These are phyloP conservation scores for Neoconidiobolus thromboides DNA, from an alignment of 371 early-diverging fungal species.

Conservation along the genomic window DNA sequence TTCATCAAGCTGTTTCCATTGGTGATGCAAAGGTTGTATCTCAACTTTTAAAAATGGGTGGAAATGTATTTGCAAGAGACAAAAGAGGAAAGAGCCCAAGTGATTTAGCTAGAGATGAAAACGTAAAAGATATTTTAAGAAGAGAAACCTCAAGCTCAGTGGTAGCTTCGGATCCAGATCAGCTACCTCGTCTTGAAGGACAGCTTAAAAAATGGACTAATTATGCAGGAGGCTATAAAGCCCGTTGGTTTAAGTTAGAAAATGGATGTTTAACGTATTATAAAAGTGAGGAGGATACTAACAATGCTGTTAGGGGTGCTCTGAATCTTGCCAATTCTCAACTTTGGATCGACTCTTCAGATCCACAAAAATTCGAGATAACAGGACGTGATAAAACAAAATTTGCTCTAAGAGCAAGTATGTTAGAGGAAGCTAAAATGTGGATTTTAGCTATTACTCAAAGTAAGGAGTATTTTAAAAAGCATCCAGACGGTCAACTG, in stretches of 20 bases:
- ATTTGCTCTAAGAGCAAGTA: conserved; percentile 40
- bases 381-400: conserved; percentile 44
- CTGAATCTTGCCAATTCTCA: conserved; percentile 45
- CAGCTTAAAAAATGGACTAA: conserved; percentile 64
- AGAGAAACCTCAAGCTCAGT: conserved; percentile 15
- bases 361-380: conserved; percentile 51
- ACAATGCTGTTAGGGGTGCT: conserved; percentile 49
- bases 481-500: not conserved
- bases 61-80: conserved; percentile 46
- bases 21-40: conserved; percentile 34
- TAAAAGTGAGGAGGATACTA: conserved; percentile 46
- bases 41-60: conserved; percentile 46
- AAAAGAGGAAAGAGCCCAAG: conserved; percentile 34
- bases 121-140: conserved; percentile 29
- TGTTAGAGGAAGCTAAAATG: conserved; percentile 44
- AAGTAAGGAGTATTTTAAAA: conserved; percentile 30
- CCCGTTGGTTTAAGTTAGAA: conserved; percentile 58
- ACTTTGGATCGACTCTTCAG: conserved; percentile 28
- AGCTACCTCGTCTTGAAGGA: conserved; percentile 28
- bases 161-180: conserved; percentile 15
- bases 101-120: conserved; percentile 26
- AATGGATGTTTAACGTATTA: conserved; percentile 45
- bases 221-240: conserved; percentile 58
- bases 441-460: conserved; percentile 59
- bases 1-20: conserved; percentile 39